These are phyloP conservation scores for Fusarium sp. DNA, from an alignment of 2,329 filamentous ascomycete species.

Conservation along the genomic window DNA sequence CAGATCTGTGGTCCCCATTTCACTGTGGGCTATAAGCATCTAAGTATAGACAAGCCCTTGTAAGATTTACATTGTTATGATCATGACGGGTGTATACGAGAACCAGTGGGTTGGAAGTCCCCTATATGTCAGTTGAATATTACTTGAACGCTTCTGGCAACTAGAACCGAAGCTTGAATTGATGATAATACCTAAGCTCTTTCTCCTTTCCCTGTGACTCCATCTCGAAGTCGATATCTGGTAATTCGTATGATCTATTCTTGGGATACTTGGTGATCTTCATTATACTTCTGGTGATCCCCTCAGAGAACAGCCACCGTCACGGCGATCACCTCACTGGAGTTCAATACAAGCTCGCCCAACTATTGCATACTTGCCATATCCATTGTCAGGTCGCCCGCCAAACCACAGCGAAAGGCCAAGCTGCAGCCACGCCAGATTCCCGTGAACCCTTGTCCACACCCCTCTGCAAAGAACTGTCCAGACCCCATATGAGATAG, in stretches of 20 bases:
- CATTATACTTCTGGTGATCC: conserved; percentile 5
- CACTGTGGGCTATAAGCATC: conserved; percentile 17
- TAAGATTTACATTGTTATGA: conserved; percentile 37
- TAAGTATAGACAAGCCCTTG: conserved; percentile 32
- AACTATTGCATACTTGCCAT: conserved; percentile 7
- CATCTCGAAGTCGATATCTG: conserved; percentile 8
- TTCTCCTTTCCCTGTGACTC: not conserved
- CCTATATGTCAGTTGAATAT: conserved; percentile 40
- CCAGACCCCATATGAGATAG: conserved; percentile 23
- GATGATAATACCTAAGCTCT: conserved; percentile 21
- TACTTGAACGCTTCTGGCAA: conserved; percentile 30
- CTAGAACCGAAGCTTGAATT: conserved; percentile 19
- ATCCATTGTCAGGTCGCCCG: conserved; percentile 6
- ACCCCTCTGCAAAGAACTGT: conserved; percentile 4
- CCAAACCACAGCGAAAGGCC: conserved; percentile 14
- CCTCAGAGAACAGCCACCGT: not conserved
- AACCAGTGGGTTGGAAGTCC: conserved; percentile 33
- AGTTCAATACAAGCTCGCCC: not conserved
- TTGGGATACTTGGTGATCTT: conserved; percentile 12
- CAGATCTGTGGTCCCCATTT: conserved; percentile 9
- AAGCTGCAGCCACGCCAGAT: conserved; percentile 18
- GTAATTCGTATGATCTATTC: not conserved
- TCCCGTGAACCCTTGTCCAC: conserved; percentile 23
- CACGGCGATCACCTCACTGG: not conserved
- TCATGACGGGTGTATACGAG: conserved; percentile 38